phyloP scores from a whole-genome alignment of 129 eudicot species.

The Lactuca sativa region DNA sequence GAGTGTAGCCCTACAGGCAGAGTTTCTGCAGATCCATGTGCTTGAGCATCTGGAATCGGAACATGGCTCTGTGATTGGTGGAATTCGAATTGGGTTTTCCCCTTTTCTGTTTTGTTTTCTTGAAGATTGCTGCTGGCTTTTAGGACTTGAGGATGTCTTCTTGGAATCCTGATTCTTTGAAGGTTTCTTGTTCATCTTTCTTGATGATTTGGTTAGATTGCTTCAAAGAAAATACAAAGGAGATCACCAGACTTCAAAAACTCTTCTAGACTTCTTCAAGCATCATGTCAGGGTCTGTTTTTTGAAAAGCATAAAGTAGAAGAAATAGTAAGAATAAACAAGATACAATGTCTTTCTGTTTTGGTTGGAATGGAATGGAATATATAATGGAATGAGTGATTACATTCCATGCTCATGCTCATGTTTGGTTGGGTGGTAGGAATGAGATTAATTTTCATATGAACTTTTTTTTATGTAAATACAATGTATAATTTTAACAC shows the following conservation, averaged over 20 bases:
- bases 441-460: no score
- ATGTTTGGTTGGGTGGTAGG: no score
- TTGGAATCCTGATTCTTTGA: slow-evolving; percentile 57
- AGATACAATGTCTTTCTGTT: no score
- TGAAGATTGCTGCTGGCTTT: slow-evolving; percentile 42
- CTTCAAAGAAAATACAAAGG: slow-evolving; percentile 31
- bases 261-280: slow-evolving; percentile 45
- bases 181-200: slow-evolving; percentile 40
- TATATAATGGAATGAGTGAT: no score
- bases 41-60: slow-evolving; percentile 39
- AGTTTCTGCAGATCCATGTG: slow-evolving; percentile 71
- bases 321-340: neutral
- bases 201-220: slow-evolving; percentile 43
- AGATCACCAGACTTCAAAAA: slow-evolving; percentile 38
- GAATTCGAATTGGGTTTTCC: slow-evolving; percentile 58
- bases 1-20: slow-evolving; percentile 78
- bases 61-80: slow-evolving; percentile 39
- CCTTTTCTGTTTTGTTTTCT: slow-evolving; percentile 59
- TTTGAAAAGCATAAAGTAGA: slow-evolving; percentile 40
- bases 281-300: slow-evolving; percentile 39
- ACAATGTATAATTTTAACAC: no score
- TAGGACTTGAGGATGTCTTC: slow-evolving; percentile 44
- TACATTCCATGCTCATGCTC: no score
- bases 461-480: no score
- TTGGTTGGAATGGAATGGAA: no score